Evolutionary conservation across 768 basidiomycete species (phyloP), one percentile per base, ranked within the genome.

Genomic region (Pulveroboletus ravenelii): DNA sequence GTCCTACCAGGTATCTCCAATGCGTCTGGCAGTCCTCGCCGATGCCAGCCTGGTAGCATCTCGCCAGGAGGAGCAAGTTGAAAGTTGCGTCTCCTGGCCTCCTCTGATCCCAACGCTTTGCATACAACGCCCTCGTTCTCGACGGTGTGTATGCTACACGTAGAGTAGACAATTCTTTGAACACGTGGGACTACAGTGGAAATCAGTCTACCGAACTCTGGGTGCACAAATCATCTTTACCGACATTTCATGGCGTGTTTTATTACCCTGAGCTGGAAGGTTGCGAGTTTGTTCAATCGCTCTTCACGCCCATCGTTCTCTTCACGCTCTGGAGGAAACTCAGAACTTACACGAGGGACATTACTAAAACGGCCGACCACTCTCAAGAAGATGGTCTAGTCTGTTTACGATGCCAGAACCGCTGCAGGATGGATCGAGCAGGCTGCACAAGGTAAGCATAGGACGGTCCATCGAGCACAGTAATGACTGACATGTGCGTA

Each of bases 391-490:
- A 70, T 93, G 78, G 64, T 96, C 92, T 46, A 96, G 70, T 44
- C 93, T 82, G 68, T 92, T 92, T 43, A 93, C 83, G 49, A 95
- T 94, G 3, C 93, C 92, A 14, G 90, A 93, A 35, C 93, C 91
- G 52, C 93, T 96, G 66, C 95, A 99, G 32, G 94, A 97, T 12
- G 95, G 95, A 65, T 99, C 95, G 8, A 98, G 75, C 36, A 99
- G 74, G 54, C 93, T 94, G 46, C 36, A 27, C 25, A 23, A 37
- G 30, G 27, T 52, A 27, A 59, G 31, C 27, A 14, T 14, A 37
- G 37, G 14, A 18, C 10, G 23, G 32, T 12, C 8, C 1, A 23
- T 45, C 35, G 38, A 54, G 20, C 34, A 30, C 50, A 34, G 59
- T 12, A 18, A 35, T 6, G 3, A 61, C 87, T 70, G 61, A 94